Evolutionary conservation across 495 filamentous ascomycete genomes (phyloP), one percentile per base, ranked within the genome.

Genomic region (Umbilicaria muhlenbergii): DNA sequence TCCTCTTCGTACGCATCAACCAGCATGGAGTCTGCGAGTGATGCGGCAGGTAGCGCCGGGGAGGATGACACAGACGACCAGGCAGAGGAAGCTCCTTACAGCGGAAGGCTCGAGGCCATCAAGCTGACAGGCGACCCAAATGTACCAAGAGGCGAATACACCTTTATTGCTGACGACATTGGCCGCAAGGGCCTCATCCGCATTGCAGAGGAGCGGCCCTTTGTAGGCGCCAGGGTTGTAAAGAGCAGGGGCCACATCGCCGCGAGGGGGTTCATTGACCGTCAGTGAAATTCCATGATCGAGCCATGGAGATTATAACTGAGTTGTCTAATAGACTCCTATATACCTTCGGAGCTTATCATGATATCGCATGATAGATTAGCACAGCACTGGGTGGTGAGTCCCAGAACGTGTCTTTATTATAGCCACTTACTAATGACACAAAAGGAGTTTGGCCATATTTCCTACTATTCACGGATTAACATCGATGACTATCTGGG

Each of bases 41-140:
- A n/a, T 5, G 15, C 5, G n/a, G 15, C 38, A 17, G 6, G 8
- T 6, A 28, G 24, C 6, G 24, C 8, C 24, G 8, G 8, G 0
- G 24, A 5, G 24, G 1, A 19, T 7, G 42, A 40, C 11, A 11
- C 32, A 12, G 33, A 34, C 0, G 15, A 10, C 12, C 13, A 42
- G 10, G 43, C 16, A 2, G 41, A 45, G 13, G 41, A 43, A 3
- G 31, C 15, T 34, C 34, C 48, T 36, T 44, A 41, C 39, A 42
- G 33, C 13, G 84, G 83, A 11, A 63, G 74, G 14, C 48, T 94
- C 4, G 75, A 84, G 51, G 88, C 80, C 0, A 74, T 94, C 55
- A 96, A 96, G 55, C 63, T 96, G 31, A 96, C 88, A 0, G 89
- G 89, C 2, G 88, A 96, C 50, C 72, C 75, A 0, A 91, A 94